Percentiles rank a stretch among this genome's conserved stretches.
Evolutionary conservation across 2,329 filamentous ascomycete genomes (phyloP).

Genomic region (Chaetomium olivaceum): DNA sequence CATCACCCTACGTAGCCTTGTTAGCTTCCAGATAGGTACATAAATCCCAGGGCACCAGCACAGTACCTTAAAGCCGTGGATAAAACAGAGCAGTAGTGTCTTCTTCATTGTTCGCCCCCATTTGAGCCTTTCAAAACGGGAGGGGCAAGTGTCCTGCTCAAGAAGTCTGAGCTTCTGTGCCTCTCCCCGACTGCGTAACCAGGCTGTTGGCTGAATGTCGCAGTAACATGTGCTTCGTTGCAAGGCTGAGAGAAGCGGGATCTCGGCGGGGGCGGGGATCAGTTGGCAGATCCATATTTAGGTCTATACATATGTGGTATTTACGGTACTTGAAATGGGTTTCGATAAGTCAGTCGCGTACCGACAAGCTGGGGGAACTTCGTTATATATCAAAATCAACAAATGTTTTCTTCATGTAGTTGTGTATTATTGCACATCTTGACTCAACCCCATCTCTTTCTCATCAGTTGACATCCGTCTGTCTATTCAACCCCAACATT

Average conservation of each 20-base stretch:
- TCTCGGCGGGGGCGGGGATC: slow-evolving; percentile 5
- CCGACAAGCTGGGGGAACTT: neutral
- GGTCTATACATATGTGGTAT: too few relatives aligned
- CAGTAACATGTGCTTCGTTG: neutral
- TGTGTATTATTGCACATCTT: neutral
- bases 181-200: neutral
- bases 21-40: too few relatives aligned
- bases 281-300: neutral
- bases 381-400: neutral
- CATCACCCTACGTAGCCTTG: slow-evolving; percentile 63
- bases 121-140: slow-evolving; percentile 24
- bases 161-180: neutral
- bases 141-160: neutral
- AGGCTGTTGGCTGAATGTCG: neutral
- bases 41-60: too few relatives aligned
- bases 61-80: slow-evolving; percentile 90
- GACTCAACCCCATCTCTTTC: neutral
- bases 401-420: neutral
- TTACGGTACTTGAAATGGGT: too few relatives aligned
- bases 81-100: slow-evolving; percentile 78
- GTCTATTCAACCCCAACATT: neutral
- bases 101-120: slow-evolving; percentile 64
- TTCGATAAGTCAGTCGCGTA: too few relatives aligned
- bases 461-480: neutral
- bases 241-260: slow-evolving; percentile 1